phyloP scores from a whole-genome alignment of 1,139 yeast genomes.

The Yueomyces sp. region DNA sequence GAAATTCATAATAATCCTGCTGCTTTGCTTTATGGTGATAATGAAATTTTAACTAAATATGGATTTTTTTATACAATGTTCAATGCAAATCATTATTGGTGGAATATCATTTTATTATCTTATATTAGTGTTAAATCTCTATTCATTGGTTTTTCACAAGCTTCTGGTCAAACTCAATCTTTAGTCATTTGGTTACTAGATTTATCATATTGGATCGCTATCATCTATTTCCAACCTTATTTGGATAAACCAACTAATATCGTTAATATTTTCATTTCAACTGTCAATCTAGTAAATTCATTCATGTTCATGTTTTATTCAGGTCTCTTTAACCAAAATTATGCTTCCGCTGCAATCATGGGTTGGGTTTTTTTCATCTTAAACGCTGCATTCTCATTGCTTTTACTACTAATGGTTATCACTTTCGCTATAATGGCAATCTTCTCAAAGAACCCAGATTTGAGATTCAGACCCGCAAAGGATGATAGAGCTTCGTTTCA shows the following conservation, averaged over 20 bases:
- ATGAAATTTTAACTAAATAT: conserved; percentile 48
- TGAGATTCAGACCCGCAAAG: conserved; percentile 68
- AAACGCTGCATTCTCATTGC: conserved; percentile 65
- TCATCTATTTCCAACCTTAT: conserved; percentile 51
- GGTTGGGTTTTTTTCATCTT: conserved; percentile 70
- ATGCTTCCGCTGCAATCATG: conserved; percentile 58
- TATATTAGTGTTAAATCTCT: conserved; percentile 48
- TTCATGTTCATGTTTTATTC: conserved; percentile 66
- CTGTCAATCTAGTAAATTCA: conserved; percentile 56
- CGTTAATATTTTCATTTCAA: conserved; percentile 47
- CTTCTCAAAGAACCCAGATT: conserved; percentile 67
- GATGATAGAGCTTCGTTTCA: conserved; percentile 81
- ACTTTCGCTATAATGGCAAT: conserved; percentile 44
- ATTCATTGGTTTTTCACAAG: conserved; percentile 58
- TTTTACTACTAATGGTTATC: conserved; percentile 48
- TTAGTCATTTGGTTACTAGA: conserved; percentile 54
- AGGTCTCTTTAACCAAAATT: conserved; percentile 56
- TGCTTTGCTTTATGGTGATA: conserved; percentile 62
- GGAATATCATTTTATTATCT: conserved; percentile 45
- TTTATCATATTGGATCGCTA: conserved; percentile 43
- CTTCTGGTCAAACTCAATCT: conserved; percentile 58
- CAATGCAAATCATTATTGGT: conserved; percentile 62
- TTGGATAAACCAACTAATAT: conserved; percentile 64
- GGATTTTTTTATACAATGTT: conserved; percentile 81
- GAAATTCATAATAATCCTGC: conserved; percentile 55